Base-by-base conservation (phyloP, 1,139 yeast genomes). In the Pichia sorboxylosa region DNA sequence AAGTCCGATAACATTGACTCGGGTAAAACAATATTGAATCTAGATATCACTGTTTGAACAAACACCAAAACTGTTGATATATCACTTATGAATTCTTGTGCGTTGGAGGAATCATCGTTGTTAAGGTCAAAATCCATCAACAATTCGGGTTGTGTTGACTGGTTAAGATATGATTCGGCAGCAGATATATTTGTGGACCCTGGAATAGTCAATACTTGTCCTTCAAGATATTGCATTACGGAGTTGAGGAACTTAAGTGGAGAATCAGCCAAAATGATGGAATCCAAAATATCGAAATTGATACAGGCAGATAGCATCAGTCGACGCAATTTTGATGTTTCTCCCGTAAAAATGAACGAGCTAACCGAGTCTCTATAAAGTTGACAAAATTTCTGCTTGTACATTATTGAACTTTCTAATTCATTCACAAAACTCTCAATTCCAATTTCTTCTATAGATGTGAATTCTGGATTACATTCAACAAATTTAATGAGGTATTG, bases 51-150 rank as follows among this genome's bases (percentile, higher is more conserved):
- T 19, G 65, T 53, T 13, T 68, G 58, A 4, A 76, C 54, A 28
- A 76, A 63, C 26, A 77, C 52, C 17, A 77, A 46, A 2, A 73
- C 54, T 13, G 69, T 59, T 0, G 92, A 87, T 50, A 77, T 73
- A 34, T 77, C 74, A 1, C 81, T 62, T 47, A 74, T 80, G n/a
- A 63, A 52, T 23, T 80, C 90, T 48, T 78, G 90, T 44, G 71
- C 70, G 45, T 74, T 72, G 32, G 68, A 64, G 4, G 50, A 39
- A 27, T 47, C 52, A 17, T 45, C 41, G 11, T 44, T 39, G 27
- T 59, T 67, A 18, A 46, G 21, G 28, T 49, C 54, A 20, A 49
- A 30, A 29, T 46, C 47, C 48, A 45, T 47, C 38, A 44, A 30
- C 9, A 42, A 22, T 26, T 51, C 53, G 15, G 45, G 41, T 24